phyloP scores from a whole-genome alignment of 2,329 filamentous ascomycete species.

The Sphaerulina vaccinii region DNA sequence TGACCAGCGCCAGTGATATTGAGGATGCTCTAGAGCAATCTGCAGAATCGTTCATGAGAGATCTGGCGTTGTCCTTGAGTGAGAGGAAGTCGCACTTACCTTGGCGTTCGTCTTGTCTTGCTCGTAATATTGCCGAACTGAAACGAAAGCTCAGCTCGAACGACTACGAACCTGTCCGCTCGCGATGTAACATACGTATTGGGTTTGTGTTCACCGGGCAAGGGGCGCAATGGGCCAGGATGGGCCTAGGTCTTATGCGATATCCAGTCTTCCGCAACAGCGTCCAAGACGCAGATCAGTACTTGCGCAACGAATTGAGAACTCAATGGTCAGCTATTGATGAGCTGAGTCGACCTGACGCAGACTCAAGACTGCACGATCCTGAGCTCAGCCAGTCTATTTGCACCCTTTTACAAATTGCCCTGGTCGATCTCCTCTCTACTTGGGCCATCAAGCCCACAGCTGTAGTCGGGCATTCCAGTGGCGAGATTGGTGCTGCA shows the following conservation, averaged over 20 bases:
- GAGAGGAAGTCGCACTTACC: no score
- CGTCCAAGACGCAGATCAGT: no score
- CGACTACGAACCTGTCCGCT: no score
- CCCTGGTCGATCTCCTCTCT: constrained; percentile 44
- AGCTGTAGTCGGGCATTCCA: constrained; percentile 34
- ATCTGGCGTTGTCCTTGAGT: no score
- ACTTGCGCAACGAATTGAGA: no score
- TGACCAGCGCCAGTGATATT: no score
- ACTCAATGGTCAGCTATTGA: constrained; percentile 4
- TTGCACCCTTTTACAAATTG: constrained; percentile 57
- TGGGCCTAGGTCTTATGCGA: constrained; percentile 10
- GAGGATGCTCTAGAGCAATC: no score
- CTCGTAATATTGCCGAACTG: no score
- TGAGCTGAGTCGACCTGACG: constrained; percentile 16
- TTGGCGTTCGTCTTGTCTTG: no score
- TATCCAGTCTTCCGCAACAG: constrained; percentile 1
- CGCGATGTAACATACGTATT: no score
- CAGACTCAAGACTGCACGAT: constrained; percentile 13
- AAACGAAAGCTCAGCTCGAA: no score
- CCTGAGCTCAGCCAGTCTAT: constrained; percentile 51
- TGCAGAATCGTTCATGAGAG: no score
- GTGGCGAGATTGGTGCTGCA: constrained; percentile 37
- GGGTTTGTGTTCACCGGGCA: constrained; percentile 25
- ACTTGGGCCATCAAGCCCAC: constrained; percentile 23
- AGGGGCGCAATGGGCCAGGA: constrained; percentile 25